Conservation (phyloP, 2,329 filamentous ascomycete genomes). For the Penicillium sp. region DNA sequence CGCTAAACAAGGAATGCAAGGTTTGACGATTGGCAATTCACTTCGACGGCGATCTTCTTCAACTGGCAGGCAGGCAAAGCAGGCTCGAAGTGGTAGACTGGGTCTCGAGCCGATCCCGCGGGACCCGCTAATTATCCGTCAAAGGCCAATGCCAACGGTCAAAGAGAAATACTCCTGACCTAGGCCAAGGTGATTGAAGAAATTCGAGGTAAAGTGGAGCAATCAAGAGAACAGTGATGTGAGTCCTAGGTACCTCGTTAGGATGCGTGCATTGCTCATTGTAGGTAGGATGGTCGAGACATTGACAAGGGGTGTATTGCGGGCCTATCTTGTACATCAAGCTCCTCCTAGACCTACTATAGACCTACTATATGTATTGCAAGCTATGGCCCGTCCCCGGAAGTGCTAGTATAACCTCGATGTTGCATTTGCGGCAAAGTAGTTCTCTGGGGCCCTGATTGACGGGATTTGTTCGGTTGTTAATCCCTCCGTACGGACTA, state of each 20-base stretch:
- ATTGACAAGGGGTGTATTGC: too few species aligned
- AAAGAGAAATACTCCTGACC: background rate
- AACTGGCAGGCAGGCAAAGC: background rate
- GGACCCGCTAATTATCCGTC: background rate
- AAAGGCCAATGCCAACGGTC: background rate
- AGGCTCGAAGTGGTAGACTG: background rate
- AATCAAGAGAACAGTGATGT: background rate
- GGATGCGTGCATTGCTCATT: too few species aligned
- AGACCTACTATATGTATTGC: too few species aligned
- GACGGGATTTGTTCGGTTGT: background rate
- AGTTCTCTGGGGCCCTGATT: background rate
- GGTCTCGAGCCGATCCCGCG: background rate
- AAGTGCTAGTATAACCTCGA: too few species aligned
- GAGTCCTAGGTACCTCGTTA: background rate
- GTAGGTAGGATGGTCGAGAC: too few species aligned
- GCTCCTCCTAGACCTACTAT: too few species aligned
- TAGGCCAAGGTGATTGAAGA: too few species aligned
- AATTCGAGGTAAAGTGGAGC: too few species aligned
- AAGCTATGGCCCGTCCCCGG: too few species aligned
- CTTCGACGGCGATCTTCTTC: slow-evolving; percentile 14
- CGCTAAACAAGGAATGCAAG: slow-evolving; percentile 14
- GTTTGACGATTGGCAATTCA: slow-evolving; percentile 11
- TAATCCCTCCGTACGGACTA: background rate
- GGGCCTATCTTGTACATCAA: too few species aligned
- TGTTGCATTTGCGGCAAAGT: background rate